These are phyloP conservation scores for Sanghuangporus weigelae DNA, from an alignment of 1,284 basidiomycete species.

Conservation along the genomic window DNA sequence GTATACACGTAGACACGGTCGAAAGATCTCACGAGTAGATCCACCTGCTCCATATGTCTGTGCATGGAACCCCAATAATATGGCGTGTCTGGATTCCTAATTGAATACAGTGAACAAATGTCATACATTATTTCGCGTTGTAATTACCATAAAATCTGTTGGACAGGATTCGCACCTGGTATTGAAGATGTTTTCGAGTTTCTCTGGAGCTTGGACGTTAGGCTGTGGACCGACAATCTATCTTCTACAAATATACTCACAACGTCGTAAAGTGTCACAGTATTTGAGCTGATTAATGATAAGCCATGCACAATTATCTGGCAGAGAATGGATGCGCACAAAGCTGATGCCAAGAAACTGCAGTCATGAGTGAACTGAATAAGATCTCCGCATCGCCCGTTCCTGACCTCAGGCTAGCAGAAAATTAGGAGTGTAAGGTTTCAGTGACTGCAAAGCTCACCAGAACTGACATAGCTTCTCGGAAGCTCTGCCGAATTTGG, in stretches of 20 bases:
- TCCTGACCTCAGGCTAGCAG: neutral
- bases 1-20: too few species aligned
- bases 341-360: neutral
- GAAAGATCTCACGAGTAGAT: too few species aligned
- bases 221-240: too few species aligned
- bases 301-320: neutral
- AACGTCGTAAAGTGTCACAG: neutral
- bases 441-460: neutral
- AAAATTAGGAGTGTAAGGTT: neutral
- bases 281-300: neutral
- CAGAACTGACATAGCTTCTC: neutral
- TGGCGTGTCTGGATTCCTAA: too few species aligned
- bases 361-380: neutral
- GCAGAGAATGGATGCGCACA: neutral
- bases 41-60: too few species aligned
- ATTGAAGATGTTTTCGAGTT: neutral
- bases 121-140: too few species aligned
- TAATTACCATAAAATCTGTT: too few species aligned
- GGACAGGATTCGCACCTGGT: neutral
- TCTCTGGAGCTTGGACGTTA: too few species aligned
- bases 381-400: neutral
- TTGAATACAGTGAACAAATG: too few species aligned
- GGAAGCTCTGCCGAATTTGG: too few species aligned
- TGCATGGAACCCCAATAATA: too few species aligned
- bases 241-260: neutral